Conservation (phyloP, 805 yeast genomes). For the Candida maris region DNA sequence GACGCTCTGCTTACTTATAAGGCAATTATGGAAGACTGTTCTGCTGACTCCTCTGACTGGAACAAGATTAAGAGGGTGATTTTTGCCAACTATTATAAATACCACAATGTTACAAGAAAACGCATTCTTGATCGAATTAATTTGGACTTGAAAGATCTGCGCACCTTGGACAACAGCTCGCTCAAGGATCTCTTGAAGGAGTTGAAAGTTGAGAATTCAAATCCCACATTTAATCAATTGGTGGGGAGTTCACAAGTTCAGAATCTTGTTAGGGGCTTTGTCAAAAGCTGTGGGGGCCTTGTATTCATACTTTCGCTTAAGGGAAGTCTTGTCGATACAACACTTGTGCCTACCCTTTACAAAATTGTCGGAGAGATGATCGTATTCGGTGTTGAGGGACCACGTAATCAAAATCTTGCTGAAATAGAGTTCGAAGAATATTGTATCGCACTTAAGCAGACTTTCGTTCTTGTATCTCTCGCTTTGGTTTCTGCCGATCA, state of each 20-base stretch:
- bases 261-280: conserved; percentile 25
- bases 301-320: conserved; percentile 18
- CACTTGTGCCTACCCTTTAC: conserved; percentile 24
- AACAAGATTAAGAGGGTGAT: conserved; percentile 21
- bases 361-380: conserved; percentile 25
- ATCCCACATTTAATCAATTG: conserved; percentile 16
- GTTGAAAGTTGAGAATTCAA: conserved; percentile 10
- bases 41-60: conserved; percentile 18
- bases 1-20: conserved; percentile 32
- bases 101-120: conserved; percentile 8
- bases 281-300: conserved; percentile 16
- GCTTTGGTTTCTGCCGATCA: conserved; percentile 25
- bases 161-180: conserved; percentile 2
- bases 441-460: conserved; percentile 21
- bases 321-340: conserved; percentile 23
- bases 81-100: conserved; percentile 26
- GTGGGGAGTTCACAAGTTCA: conserved; percentile 18
- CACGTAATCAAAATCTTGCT: conserved; percentile 5
- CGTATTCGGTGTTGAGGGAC: conserved; percentile 5
- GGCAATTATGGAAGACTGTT: conserved; percentile 23
- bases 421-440: conserved; percentile 13
- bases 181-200: conserved; percentile 16
- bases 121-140: conserved; percentile 24
- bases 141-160: conserved; percentile 2
- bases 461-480: conserved; percentile 25